phyloP scores from a whole-genome alignment of 1,139 yeast genomes.

The Suhomyces ambrosiae region DNA sequence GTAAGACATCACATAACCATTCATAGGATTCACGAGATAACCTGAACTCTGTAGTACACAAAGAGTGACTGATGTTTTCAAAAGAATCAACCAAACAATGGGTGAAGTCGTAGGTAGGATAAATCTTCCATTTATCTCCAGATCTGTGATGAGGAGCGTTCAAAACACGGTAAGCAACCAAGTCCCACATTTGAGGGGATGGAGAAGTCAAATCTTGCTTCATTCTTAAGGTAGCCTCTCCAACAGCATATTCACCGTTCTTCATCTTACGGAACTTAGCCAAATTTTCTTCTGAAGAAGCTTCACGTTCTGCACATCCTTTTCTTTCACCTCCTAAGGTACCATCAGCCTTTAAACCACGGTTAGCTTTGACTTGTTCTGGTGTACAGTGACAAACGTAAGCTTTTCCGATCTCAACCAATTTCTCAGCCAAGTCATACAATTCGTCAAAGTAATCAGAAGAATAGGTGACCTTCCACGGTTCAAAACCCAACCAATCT shows the following conservation, averaged over 20 bases:
- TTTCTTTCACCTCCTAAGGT: slow-evolving; percentile 89
- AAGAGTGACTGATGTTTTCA: slow-evolving; percentile 92
- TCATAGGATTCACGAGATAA: slow-evolving; percentile 93
- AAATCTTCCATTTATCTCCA: slow-evolving; percentile 94
- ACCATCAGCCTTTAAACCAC: slow-evolving; percentile 92
- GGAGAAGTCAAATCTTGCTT: slow-evolving; percentile 91
- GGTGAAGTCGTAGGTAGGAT: slow-evolving; percentile 98
- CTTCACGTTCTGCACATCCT: slow-evolving; percentile 75
- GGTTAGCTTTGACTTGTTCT: slow-evolving; percentile 83
- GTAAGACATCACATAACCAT: slow-evolving; percentile 96
- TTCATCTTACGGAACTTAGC: slow-evolving; percentile 86
- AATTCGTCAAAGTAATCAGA: slow-evolving; percentile 91
- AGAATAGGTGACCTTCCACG: slow-evolving; percentile 93
- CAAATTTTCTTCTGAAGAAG: slow-evolving; percentile 73
- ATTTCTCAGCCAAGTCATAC: slow-evolving; percentile 81
- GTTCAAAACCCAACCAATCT: slow-evolving; percentile 89
- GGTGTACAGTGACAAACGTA: slow-evolving; percentile 94
- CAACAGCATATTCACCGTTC: slow-evolving; percentile 83
- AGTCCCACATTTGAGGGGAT: slow-evolving; percentile 99
- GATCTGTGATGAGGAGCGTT: slow-evolving; percentile 95
- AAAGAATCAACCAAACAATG: slow-evolving; percentile 98
- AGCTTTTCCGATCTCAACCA: slow-evolving; percentile 70
- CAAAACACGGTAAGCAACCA: slow-evolving; percentile 95
- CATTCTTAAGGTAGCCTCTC: slow-evolving; percentile 95
- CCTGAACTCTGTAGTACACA: slow-evolving; percentile 94